Evolutionary conservation across 192 early-diverging fungal species (phyloP).

Genomic region (Rhizophlyctis rosea): DNA sequence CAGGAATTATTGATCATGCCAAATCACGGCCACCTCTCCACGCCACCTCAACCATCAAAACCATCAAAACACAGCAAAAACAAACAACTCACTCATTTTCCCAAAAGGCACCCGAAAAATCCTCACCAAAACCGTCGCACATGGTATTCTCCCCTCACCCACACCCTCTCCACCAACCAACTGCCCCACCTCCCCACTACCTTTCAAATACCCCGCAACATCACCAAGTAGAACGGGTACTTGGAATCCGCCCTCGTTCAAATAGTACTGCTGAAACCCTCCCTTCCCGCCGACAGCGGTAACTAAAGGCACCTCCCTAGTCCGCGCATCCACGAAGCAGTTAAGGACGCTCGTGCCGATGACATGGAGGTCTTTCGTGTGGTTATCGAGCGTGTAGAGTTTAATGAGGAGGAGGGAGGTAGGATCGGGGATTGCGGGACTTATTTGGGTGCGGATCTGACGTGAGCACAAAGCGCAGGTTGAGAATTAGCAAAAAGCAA

Average conservation of each 20-base stretch:
- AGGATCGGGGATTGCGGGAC: neutral
- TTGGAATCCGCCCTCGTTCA: neutral
- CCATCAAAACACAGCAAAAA: neutral
- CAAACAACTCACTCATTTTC: neutral
- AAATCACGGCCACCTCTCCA: neutral
- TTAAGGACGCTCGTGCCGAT: neutral
- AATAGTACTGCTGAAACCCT: neutral
- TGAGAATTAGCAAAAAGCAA: neutral
- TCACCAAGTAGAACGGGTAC: neutral
- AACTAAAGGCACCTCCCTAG: neutral
- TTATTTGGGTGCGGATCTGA: neutral
- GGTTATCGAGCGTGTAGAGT: neutral
- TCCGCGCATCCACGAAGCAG: neutral
- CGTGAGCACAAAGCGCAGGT: neutral
- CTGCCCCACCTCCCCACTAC: neutral
- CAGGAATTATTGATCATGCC: neutral
- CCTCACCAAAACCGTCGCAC: neutral
- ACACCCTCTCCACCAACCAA: neutral
- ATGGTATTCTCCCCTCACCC: neutral
- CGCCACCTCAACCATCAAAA: too few relatives aligned
- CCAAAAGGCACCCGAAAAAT: neutral
- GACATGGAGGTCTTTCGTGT: neutral
- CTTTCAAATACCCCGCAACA: neutral
- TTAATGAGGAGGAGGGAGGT: neutral
- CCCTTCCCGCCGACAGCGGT: neutral